Conservation (phyloP, 1,139 yeast species). For the Magnusiomyces suaveolens region DNA sequence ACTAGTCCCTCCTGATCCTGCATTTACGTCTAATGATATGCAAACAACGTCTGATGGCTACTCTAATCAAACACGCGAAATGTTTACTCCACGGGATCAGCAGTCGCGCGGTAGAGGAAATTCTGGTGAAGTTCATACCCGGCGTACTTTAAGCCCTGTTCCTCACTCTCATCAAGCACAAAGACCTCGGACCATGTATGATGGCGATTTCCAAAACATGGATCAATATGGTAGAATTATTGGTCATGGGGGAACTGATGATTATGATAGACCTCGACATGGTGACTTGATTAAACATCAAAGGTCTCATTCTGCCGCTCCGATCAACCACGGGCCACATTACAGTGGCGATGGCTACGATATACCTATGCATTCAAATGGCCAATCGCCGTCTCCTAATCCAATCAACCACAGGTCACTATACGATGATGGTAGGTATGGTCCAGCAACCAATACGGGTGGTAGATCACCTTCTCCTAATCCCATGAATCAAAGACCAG, state of each 20-base stretch:
- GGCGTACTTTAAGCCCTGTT: constrained; percentile 2
- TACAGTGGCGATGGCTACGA: constrained; percentile 1
- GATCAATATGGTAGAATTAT: neutral
- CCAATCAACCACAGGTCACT: too few relatives aligned
- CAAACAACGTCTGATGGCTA: constrained; percentile 25
- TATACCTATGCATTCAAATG: neutral
- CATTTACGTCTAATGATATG: constrained; percentile 31
- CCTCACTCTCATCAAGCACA: constrained; percentile 4
- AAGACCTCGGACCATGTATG: constrained; percentile 6
- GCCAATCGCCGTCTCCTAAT: neutral
- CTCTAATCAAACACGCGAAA: constrained; percentile 24
- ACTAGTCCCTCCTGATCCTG: constrained; percentile 27
- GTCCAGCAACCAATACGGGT: neutral
- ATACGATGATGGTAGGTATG: neutral
- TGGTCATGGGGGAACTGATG: neutral
- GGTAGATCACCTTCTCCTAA: neutral
- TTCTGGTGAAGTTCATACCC: neutral
- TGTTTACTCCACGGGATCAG: constrained; percentile 18
- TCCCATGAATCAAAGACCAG: neutral
- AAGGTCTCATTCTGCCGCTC: constrained; percentile 23
- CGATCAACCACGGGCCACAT: constrained; percentile 14
- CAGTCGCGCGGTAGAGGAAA: neutral
- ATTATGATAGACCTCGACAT: neutral
- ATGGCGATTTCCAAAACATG: constrained; percentile 3
- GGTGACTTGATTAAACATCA: constrained; percentile 15